Base-by-base conservation (phyloP, 2,329 filamentous ascomycete genomes). In the Arthroderma uncinatum region DNA sequence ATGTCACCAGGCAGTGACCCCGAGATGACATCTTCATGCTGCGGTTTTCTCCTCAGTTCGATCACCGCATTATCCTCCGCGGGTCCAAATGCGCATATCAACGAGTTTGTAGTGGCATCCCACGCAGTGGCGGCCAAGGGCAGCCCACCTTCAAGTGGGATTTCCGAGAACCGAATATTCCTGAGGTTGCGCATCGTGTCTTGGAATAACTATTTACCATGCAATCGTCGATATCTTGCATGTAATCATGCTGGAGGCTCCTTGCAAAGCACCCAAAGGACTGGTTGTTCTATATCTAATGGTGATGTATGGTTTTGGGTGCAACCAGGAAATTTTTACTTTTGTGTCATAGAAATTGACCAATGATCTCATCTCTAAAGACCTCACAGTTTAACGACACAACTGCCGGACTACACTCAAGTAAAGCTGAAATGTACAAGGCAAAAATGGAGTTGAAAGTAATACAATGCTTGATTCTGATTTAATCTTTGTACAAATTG, bases 41-140 rank as follows among this genome's bases (percentile, higher is more conserved):
- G 65, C 52, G 64, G 63, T 62, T 70, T 73, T 60, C 82, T 76
- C 64, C 79, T 81, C 59, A 97, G 78, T 70, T 92, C 85, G 64
- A 98, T 87, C 55, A 83, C 77, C 57, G 85, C 77, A 68, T 82
- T 83, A 64, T 80, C 76, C 68, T 81, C 76, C 2, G 83, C 85
- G 61, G 92, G 93, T 6, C 93, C 92, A 76, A 92, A 86, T 55
- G 89, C 84, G 74, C 86, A 91, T 65, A 98, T 79, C 55, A 93
- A 73, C 60, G 87, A 82, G 71, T 93, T 86, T 62, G 81, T 83
- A 60, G 83, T 79, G 53, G 85, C 80, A 74, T 97, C 90, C 92
- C 92, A 97, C 66, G 89, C 86, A 57, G 85, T 82, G 30, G 89
- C 85, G 55, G 88, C 86, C 66, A 93, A 77, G 61, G 80, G 78